Evolutionary conservation across 2,329 filamentous ascomycete genomes (phyloP).

Genomic region (Fusarium sp.): DNA sequence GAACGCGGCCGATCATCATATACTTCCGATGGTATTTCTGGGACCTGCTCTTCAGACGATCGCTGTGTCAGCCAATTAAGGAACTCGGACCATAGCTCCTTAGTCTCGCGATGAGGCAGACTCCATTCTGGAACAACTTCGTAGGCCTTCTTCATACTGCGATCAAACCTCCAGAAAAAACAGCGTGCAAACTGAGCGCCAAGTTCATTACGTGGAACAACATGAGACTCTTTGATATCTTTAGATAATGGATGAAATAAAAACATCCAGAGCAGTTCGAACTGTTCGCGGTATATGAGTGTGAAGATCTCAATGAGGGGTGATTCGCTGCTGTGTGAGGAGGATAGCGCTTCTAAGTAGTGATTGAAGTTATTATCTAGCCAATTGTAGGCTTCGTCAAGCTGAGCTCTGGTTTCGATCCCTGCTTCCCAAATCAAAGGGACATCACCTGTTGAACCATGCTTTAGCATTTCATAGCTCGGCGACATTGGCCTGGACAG

Average conservation of each 20-base stretch:
- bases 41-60: too few species aligned
- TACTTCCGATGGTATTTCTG: background rate
- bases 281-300: background rate
- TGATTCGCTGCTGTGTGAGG: accelerated
- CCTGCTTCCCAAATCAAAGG: background rate
- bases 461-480: background rate
- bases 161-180: background rate
- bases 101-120: background rate
- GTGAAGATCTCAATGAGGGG: background rate
- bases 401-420: accelerated
- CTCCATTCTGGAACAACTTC: accelerated
- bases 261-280: background rate
- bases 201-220: background rate
- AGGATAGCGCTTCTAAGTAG: accelerated
- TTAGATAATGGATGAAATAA: too few species aligned
- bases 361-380: background rate
- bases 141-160: background rate
- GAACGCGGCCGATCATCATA: accelerated
- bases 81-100: background rate
- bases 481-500: background rate
- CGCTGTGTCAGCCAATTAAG: background rate
- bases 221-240: too few species aligned
- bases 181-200: background rate
- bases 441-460: accelerated
- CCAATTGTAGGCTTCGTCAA: accelerated